A percentile compares a stretch with the other conserved stretches of the same genome.
Evolutionary conservation across 2,329 filamentous ascomycete species (phyloP).

Genomic region (Pseudocercospora ulei): DNA sequence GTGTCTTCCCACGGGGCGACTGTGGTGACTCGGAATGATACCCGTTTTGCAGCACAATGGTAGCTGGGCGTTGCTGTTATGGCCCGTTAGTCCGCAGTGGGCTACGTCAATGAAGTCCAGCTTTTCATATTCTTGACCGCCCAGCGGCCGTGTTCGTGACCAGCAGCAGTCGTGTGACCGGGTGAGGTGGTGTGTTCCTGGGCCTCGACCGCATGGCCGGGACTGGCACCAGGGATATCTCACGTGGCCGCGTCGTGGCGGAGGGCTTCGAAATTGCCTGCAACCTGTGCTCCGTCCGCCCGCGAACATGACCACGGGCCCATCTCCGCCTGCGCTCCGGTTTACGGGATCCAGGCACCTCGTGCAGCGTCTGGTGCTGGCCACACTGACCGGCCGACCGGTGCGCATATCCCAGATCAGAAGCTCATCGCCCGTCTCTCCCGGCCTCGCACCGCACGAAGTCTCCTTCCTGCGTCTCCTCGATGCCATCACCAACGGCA

Average conservation of each 20-base stretch:
- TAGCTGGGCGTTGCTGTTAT: conserved; percentile 15
- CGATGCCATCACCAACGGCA: conserved; percentile 90
- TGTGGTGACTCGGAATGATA: conserved; percentile 20
- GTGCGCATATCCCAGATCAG: conserved; percentile 92
- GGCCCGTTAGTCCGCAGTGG: conserved; percentile 9
- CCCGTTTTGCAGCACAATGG: conserved; percentile 16
- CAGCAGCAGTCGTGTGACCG: conserved; percentile 5
- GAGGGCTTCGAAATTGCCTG: not conserved
- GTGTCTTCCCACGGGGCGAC: conserved; percentile 14
- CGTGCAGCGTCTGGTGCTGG: conserved; percentile 71
- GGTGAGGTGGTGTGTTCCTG: conserved; percentile 6
- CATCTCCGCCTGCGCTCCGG: conserved; percentile 29
- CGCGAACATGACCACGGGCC: conserved; percentile 26
- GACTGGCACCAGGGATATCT: not conserved
- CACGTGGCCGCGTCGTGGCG: not conserved
- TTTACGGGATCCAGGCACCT: conserved; percentile 81
- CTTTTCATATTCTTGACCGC: conserved; percentile 2
- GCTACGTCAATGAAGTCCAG: conserved; percentile 14
- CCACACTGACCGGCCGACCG: conserved; percentile 80
- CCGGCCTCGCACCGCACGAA: conserved; percentile 84
- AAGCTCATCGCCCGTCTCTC: conserved; percentile 70
- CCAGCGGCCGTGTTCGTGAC: conserved; percentile 4
- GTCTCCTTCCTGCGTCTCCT: conserved; percentile 91
- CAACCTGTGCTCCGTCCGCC: not conserved
- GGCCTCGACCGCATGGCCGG: not conserved